phyloP scores from a whole-genome alignment of 1,284 basidiomycete genomes.

The Cryptococcus neoformans region DNA sequence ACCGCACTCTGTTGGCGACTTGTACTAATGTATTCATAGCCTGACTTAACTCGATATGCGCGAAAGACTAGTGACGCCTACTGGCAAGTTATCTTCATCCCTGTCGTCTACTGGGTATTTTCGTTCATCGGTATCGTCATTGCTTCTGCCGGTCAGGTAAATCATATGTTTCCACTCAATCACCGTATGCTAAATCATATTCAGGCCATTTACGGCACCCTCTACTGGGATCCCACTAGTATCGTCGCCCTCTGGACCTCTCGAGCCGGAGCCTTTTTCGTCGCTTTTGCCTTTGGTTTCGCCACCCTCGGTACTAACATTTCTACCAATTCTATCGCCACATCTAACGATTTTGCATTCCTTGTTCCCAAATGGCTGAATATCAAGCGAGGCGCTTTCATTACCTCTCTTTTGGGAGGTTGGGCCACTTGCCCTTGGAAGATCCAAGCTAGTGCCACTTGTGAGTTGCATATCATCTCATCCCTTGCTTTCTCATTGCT shows the following conservation, averaged over 20 bases:
- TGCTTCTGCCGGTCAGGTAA: slow-evolving; percentile 30
- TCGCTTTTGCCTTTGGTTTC: slow-evolving; percentile 62
- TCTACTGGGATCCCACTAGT: slow-evolving; percentile 58
- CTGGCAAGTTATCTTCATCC: slow-evolving; percentile 39
- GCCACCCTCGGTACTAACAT: slow-evolving; percentile 73
- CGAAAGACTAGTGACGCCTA: slow-evolving; percentile 46
- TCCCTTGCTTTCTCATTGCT: background rate
- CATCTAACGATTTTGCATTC: slow-evolving; percentile 73
- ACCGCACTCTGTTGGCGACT: slow-evolving; percentile 17
- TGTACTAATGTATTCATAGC: slow-evolving; percentile 40
- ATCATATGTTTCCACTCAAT: no score
- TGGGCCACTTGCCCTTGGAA: slow-evolving; percentile 54
- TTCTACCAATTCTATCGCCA: slow-evolving; percentile 63
- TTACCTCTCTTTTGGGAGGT: slow-evolving; percentile 69
- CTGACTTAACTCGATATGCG: slow-evolving; percentile 38
- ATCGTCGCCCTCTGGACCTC: slow-evolving; percentile 50
- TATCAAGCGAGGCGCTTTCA: slow-evolving; percentile 67
- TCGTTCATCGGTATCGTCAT: slow-evolving; percentile 55
- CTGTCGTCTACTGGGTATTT: slow-evolving; percentile 38
- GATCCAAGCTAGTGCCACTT: slow-evolving; percentile 41
- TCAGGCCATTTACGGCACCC: slow-evolving; percentile 35
- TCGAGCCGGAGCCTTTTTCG: slow-evolving; percentile 74
- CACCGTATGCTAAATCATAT: no score
- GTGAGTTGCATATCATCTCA: background rate
- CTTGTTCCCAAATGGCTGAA: slow-evolving; percentile 59